Percentiles rank a stretch among this genome's conserved stretches.
phyloP scores from a whole-genome alignment of 2,329 filamentous ascomycete genomes.

The Cercospora sesami region DNA sequence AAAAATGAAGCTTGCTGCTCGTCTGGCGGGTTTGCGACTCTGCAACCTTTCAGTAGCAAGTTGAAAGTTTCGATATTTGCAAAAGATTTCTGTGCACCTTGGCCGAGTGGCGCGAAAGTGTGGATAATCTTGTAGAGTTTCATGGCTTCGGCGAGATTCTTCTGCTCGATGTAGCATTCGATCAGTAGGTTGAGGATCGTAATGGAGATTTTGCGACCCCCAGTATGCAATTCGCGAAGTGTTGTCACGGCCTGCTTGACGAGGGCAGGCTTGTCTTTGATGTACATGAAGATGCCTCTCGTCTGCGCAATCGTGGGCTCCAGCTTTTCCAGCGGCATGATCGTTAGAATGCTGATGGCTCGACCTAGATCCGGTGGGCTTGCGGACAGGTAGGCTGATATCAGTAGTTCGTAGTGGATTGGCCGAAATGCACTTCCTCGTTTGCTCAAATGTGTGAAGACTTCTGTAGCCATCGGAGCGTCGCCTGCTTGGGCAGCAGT shows the following conservation, averaged over 20 bases:
- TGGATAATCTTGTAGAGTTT: slow-evolving; percentile 63
- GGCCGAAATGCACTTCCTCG: slow-evolving; percentile 59
- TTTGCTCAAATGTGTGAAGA: slow-evolving; percentile 64
- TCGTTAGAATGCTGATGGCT: slow-evolving; percentile 68
- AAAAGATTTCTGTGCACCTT: slow-evolving; percentile 31
- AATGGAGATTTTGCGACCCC: slow-evolving; percentile 53
- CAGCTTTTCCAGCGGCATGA: slow-evolving; percentile 68
- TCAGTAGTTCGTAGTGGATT: slow-evolving; percentile 77
- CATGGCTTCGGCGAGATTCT: slow-evolving; percentile 53
- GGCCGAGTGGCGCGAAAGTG: slow-evolving; percentile 36
- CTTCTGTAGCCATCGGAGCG: slow-evolving; percentile 66
- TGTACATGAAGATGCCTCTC: slow-evolving; percentile 59
- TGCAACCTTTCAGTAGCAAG: slow-evolving; percentile 45
- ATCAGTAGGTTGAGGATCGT: slow-evolving; percentile 55
- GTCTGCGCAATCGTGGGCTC: slow-evolving; percentile 61
- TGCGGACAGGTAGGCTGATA: slow-evolving; percentile 65
- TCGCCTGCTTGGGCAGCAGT: slow-evolving; percentile 71
- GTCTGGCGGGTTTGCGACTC: slow-evolving; percentile 36
- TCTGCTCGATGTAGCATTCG: slow-evolving; percentile 51
- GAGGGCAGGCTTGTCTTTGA: slow-evolving; percentile 52
- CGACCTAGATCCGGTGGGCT: slow-evolving; percentile 59
- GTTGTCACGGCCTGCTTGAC: slow-evolving; percentile 56
- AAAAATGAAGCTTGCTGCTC: slow-evolving; percentile 62
- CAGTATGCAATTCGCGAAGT: slow-evolving; percentile 57
- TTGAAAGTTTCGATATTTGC: slow-evolving; percentile 61